phyloP scores from a whole-genome alignment of 2,329 filamentous ascomycete species.

The Fusarium chlamydosporum region DNA sequence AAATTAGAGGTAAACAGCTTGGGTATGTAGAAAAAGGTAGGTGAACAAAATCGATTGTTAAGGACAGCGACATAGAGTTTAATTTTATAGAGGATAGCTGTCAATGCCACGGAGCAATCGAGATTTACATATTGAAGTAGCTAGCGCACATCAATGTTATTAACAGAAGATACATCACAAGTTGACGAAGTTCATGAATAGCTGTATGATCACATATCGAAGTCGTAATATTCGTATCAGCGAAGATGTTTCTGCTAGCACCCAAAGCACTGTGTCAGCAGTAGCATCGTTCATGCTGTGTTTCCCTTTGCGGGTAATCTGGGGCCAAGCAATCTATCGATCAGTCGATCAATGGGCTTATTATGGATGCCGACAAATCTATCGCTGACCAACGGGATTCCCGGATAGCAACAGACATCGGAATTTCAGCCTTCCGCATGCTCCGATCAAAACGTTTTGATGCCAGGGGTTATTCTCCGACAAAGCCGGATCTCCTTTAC shows the following conservation, averaged over 20 bases:
- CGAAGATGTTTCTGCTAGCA: constrained; percentile 3
- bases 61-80: neutral
- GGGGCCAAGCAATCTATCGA: constrained; percentile 16
- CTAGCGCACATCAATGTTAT: neutral
- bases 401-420: constrained; percentile 15
- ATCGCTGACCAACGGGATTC: neutral
- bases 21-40: neutral
- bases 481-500: constrained; percentile 37
- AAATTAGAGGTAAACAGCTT: constrained; percentile 35
- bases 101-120: constrained; percentile 8
- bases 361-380: constrained; percentile 18
- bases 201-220: neutral
- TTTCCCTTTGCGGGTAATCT: constrained; percentile 35
- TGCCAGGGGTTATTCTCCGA: constrained; percentile 42
- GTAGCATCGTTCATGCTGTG: constrained; percentile 12
- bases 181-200: neutral
- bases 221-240: constrained; percentile 23
- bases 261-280: neutral
- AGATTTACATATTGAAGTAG: constrained; percentile 6
- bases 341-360: constrained; percentile 36
- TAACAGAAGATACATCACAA: neutral
- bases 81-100: constrained; percentile 13
- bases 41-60: neutral
- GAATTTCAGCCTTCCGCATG: constrained; percentile 35
- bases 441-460: constrained; percentile 26